These are phyloP conservation scores for Epichloe bromicola DNA, from an alignment of 2,329 filamentous ascomycete species.

Conservation along the genomic window DNA sequence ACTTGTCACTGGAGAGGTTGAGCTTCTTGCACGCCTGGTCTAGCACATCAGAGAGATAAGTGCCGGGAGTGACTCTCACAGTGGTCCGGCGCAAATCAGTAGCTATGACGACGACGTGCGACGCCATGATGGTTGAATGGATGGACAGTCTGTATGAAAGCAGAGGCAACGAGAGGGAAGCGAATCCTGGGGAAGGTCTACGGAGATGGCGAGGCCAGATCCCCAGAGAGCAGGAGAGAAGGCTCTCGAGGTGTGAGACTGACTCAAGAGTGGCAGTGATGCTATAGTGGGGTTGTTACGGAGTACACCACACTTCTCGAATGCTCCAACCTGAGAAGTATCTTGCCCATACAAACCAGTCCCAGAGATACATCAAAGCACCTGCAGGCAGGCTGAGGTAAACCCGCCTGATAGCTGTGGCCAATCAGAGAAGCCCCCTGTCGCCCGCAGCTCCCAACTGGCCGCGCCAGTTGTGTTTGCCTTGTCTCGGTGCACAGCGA, in stretches of 20 bases:
- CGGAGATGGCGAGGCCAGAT: neutral
- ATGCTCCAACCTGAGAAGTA: conserved; percentile 1
- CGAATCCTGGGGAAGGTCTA: neutral
- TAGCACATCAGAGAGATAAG: conserved; percentile 71
- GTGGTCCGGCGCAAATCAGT: conserved; percentile 63
- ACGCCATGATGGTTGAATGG: conserved; percentile 49
- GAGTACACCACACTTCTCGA: conserved; percentile 3
- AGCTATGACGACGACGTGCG: conserved; percentile 80
- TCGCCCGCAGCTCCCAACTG: neutral
- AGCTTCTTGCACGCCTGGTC: conserved; percentile 81
- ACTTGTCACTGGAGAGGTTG: conserved; percentile 57
- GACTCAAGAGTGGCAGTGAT: neutral
- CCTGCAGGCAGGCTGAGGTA: neutral
- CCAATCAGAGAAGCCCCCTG: conserved; percentile 5
- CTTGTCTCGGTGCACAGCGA: conserved; percentile 3
- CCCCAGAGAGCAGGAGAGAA: neutral
- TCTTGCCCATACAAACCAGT: neutral
- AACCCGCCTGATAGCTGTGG: conserved; percentile 6
- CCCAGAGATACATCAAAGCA: neutral
- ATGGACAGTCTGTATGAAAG: neutral
- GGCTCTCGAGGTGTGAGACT: neutral
- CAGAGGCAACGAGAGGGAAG: neutral
- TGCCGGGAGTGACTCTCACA: conserved; percentile 73
- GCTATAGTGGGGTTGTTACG: neutral
- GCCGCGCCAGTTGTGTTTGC: conserved; percentile 16